These are phyloP conservation scores for Polychaeton citri DNA, from an alignment of 2,329 filamentous ascomycete species.

Conservation along the genomic window DNA sequence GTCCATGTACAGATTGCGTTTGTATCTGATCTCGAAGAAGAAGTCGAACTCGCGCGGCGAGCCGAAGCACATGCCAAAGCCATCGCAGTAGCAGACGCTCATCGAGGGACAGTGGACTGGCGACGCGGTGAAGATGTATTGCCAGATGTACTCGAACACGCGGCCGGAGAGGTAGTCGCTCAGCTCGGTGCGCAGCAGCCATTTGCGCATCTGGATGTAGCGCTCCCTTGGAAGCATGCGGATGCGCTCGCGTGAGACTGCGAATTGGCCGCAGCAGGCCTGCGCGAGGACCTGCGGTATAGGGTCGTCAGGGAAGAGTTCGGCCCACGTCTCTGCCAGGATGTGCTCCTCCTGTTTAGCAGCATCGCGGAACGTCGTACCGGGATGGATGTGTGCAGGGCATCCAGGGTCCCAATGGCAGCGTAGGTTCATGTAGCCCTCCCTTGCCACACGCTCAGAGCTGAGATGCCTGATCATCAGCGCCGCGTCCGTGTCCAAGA, in stretches of 20 bases:
- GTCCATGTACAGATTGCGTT: conserved; percentile 26
- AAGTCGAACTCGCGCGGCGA: conserved; percentile 33
- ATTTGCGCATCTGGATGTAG: conserved; percentile 46
- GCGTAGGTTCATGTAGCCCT: conserved; percentile 43
- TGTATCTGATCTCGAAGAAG: conserved; percentile 34
- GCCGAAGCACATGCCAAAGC: conserved; percentile 49
- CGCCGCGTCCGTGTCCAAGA: conserved; percentile 30
- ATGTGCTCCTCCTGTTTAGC: conserved; percentile 32
- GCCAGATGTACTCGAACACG: conserved; percentile 53
- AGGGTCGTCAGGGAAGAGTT: conserved; percentile 34
- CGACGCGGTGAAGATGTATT: conserved; percentile 44
- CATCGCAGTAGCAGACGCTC: conserved; percentile 50
- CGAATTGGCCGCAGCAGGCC: conserved; percentile 53
- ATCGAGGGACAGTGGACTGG: conserved; percentile 38
- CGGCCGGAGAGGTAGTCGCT: conserved; percentile 44
- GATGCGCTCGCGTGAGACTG: conserved; percentile 44
- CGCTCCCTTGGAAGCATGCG: conserved; percentile 37
- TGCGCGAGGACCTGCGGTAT: conserved; percentile 41
- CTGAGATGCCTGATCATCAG: conserved; percentile 33
- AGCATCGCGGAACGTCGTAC: conserved; percentile 20
- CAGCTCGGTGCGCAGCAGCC: conserved; percentile 45
- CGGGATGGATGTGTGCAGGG: conserved; percentile 40
- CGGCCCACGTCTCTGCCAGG: conserved; percentile 31
- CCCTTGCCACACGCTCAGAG: conserved; percentile 31
- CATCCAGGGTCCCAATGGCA: conserved; percentile 43